A percentile compares a stretch with the other conserved stretches of the same genome.
These are phyloP conservation scores for Globisporangium ultimum DNA, from an alignment of 352 stramenopile genomes.

Conservation along the genomic window DNA sequence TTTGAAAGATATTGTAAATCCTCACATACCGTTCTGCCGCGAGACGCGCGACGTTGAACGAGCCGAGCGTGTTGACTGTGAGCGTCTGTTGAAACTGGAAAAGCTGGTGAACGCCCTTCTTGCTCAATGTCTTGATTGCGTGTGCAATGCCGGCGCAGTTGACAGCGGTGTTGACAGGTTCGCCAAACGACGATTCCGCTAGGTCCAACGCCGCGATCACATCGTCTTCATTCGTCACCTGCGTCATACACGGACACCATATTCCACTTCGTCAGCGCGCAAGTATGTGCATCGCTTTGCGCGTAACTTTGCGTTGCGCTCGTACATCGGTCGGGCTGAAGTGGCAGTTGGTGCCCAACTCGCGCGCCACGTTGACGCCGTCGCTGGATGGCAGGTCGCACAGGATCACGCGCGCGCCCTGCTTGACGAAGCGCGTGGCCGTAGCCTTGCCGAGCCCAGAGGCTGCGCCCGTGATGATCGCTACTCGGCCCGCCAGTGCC, in stretches of 20 bases:
- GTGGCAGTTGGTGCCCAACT: conserved; percentile 75
- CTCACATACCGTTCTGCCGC: conserved; percentile 86
- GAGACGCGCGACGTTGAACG: conserved; percentile 97
- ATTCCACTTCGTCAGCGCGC: not conserved
- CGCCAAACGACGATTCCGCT: conserved; percentile 89
- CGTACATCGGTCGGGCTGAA: conserved; percentile 78
- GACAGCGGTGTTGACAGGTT: conserved; percentile 92
- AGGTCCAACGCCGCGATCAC: conserved; percentile 89
- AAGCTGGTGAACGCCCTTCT: conserved; percentile 90
- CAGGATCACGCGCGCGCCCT: conserved; percentile 90
- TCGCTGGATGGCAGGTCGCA: conserved; percentile 89
- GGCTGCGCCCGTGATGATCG: conserved; percentile 90
- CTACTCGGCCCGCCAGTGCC: conserved; percentile 65
- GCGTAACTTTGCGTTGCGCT: not conserved
- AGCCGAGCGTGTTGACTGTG: conserved; percentile 95
- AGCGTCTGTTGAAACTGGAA: conserved; percentile 95
- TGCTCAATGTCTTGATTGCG: conserved; percentile 91
- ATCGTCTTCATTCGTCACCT: conserved; percentile 92
- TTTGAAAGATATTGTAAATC: not conserved
- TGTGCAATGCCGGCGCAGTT: conserved; percentile 95
- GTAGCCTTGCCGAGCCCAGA: conserved; percentile 93
- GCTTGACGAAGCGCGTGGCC: conserved; percentile 85
- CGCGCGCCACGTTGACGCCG: conserved; percentile 69
- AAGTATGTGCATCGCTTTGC: not conserved
- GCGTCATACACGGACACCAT: conserved; percentile 5